A percentile compares a stretch with the other conserved stretches of the same genome.
phyloP scores from a whole-genome alignment of 73 alveolate species.

The Paramecium biaurelia region DNA sequence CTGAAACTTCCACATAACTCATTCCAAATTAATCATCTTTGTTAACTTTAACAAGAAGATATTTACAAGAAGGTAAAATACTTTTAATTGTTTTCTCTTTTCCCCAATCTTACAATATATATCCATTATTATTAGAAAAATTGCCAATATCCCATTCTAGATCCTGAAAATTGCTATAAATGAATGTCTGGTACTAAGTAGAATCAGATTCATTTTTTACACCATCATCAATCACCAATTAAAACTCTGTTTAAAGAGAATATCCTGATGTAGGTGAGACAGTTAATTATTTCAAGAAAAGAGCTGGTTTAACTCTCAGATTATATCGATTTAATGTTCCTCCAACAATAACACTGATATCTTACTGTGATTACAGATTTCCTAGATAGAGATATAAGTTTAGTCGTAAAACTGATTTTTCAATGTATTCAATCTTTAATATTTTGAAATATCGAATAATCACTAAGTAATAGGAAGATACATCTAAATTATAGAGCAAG shows the following conservation, averaged over 20 bases:
- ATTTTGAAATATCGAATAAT: neutral
- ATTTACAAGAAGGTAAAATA: neutral
- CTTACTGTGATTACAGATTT: neutral
- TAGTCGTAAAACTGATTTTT: neutral
- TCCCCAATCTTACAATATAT: neutral
- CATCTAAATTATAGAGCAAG: neutral
- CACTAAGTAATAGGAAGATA: neutral
- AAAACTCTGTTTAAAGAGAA: neutral
- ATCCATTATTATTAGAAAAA: neutral
- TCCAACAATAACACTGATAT: neutral
- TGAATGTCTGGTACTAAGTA: neutral
- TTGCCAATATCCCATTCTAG: neutral
- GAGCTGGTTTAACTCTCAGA: neutral
- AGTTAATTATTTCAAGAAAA: neutral
- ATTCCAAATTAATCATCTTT: neutral
- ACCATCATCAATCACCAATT: neutral
- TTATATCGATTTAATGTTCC: neutral
- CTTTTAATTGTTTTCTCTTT: neutral
- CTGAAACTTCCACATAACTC: neutral
- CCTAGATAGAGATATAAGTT: neutral
- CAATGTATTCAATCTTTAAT: neutral
- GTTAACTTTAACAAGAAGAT: neutral
- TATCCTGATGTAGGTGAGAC: neutral
- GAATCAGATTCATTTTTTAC: neutral
- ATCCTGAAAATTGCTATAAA: neutral